phyloP scores from a whole-genome alignment of 257 asterid genomes.

The Thymus quinquecostatus region DNA sequence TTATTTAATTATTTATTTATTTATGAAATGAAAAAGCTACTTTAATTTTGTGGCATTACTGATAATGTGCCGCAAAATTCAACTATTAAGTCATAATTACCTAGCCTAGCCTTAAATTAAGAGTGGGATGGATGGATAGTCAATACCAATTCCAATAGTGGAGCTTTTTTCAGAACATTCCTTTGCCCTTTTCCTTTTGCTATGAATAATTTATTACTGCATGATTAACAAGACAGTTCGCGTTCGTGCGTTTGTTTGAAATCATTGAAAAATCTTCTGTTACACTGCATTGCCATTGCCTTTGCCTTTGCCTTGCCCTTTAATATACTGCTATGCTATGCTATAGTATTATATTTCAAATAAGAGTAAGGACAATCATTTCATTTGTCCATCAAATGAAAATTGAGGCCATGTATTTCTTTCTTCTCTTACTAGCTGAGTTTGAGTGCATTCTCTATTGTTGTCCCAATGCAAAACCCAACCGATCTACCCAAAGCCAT shows the following conservation, averaged over 20 bases:
- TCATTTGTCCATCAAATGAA: too few species aligned
- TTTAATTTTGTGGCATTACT: conserved; percentile 34
- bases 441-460: conserved; percentile 45
- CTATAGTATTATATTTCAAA: too few species aligned
- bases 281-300: neutral
- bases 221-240: conserved; percentile 32
- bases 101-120: conserved; percentile 1
- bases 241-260: conserved; percentile 29
- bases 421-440: too few species aligned
- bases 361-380: too few species aligned
- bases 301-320: too few species aligned
- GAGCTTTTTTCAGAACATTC: conserved; percentile 39
- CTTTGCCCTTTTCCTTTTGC: conserved; percentile 21
- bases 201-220: conserved; percentile 24
- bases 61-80: conserved; percentile 33
- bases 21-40: conserved; percentile 29
- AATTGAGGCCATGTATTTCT: too few species aligned
- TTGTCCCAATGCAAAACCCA: conserved; percentile 59
- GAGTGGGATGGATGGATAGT: neutral
- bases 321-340: too few species aligned
- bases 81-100: conserved; percentile 49
- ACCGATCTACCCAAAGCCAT: conserved; percentile 66
- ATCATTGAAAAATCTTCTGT: conserved; percentile 32
- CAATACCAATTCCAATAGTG: conserved; percentile 16
- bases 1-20: neutral